Base-by-base conservation (phyloP, 306 rosid species). In the Quillaja saponaria region DNA sequence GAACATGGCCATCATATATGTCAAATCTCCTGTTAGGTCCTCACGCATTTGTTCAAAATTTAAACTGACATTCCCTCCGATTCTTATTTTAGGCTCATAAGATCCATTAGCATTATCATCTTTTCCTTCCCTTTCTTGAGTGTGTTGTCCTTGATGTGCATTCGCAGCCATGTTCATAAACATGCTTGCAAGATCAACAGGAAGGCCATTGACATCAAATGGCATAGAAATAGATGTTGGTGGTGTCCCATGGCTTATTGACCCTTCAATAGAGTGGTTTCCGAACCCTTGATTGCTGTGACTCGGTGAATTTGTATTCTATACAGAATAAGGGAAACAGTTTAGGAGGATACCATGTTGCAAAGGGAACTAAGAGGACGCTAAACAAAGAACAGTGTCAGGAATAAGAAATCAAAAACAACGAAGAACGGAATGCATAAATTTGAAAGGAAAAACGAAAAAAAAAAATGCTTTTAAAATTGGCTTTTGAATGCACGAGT, bases 1-100 rank as follows among this genome's bases (percentile, higher is more conserved):
- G 13, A 86, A 81, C 87, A 88, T 81, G 56, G 81, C 87, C 90
- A 88, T 82, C 76, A 86, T 50, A 39, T 87, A 75, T 64, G 85
- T 78, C 49, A 92, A 59, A 47, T 85, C 82, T 13, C 92, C 90
- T 2, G 78, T 14, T 42, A 92, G 41, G 4, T 82, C 84, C 80
- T 78, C 87, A 3, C 95, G 91, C 72, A 88, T 75, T 62, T 83
- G 81, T 0, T 77, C 90, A 15, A 86, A 31, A 78, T 84, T 81
- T 42, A 91, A 31, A 73, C 67, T 78, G 47, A 82, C 35, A 71
- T 76, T 75, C 15, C 84, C 80, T 8, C 81, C 90, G 16, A 65
- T 51, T 60, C 71, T 66, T 35, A 84, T 54, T 68, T 71, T 84
- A 0, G 89, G 83, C 45, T 85, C 89, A 33, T 69, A 50, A 17